Base-by-base conservation (phyloP, 129 eudicot genomes). In the Smallanthus sonchifolius region DNA sequence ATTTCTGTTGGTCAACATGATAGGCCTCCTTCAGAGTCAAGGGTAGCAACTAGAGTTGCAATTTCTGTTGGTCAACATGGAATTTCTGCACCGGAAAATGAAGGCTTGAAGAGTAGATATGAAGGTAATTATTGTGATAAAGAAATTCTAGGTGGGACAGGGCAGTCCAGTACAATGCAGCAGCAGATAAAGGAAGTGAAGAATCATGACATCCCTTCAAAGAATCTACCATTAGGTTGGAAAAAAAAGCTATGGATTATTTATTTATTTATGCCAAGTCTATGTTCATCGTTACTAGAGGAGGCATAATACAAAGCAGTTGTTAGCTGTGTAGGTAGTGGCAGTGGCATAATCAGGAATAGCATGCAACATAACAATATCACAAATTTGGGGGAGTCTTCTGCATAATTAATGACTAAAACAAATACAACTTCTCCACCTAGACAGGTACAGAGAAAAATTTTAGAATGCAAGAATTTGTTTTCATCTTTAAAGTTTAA, bases 321-420 rank as follows among this genome's bases (percentile, higher is more conserved):
- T 35, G 51, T 52, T 75, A 51, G 47, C 62, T 73, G 40, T 80
- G 77, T 84, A 88, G 89, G 84, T 85, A 24, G 30, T 24, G 30
- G 30, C 30, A 57, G 65, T 36, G 67, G 39, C 43, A 48, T 71
- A 54, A 67, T 70, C 42, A 73, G 63, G 52, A 75, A 67, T 52
- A 68, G 67, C 28, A 77, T 73, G 52, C 73, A 36, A 54, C 77
- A 71, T 69, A 77, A 82, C 56, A 68, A 62, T 66, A 36, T 35
- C 10, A 66, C 77, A 63, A 72, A 80, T 61, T 54, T 74, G 69
- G 86, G 10, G 20, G 82, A 59, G 48, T 52, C 78, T 76, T 75
- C 79, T 73, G 56, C 65, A 45, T 74, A 20, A 16, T 35, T 76
- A 64, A 74, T 65, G 65, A 44, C 78, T 78, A 61, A 43, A 69